Evolutionary conservation across 768 basidiomycete genomes (phyloP).

Genomic region (Collybia mongolica): DNA sequence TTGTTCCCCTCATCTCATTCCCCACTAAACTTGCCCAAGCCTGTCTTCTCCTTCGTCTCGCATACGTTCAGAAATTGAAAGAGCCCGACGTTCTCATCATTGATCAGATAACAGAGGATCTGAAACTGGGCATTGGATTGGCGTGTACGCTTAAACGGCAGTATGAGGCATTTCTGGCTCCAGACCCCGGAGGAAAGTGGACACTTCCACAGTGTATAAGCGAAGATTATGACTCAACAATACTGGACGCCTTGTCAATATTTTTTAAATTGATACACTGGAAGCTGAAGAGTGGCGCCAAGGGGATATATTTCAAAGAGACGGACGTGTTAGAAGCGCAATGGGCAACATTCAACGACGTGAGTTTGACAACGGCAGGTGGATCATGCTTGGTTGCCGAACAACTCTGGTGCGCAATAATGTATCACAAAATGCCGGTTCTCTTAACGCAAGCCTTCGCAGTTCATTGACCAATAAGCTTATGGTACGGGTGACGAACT

Average conservation of each 20-base stretch:
- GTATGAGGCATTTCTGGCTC: slow-evolving; percentile 87
- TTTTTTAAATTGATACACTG: slow-evolving; percentile 95
- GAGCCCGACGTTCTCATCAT: slow-evolving; percentile 90
- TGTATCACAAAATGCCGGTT: neutral
- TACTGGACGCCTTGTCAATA: slow-evolving; percentile 81
- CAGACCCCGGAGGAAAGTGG: slow-evolving; percentile 89
- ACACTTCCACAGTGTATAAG: slow-evolving; percentile 84
- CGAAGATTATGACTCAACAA: slow-evolving; percentile 86
- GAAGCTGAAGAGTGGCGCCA: slow-evolving; percentile 92
- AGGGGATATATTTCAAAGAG: slow-evolving; percentile 95
- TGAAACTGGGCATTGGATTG: slow-evolving; percentile 86
- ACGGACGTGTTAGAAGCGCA: slow-evolving; percentile 97
- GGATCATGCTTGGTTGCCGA: slow-evolving; percentile 93
- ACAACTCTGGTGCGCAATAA: slow-evolving; percentile 77
- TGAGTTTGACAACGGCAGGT: slow-evolving; percentile 82
- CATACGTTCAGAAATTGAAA: slow-evolving; percentile 83
- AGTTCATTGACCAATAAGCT: slow-evolving; percentile 92
- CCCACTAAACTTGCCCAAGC: slow-evolving; percentile 94
- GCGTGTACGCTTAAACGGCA: slow-evolving; percentile 95
- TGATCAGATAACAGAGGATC: slow-evolving; percentile 91
- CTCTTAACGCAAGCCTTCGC: slow-evolving; percentile 2
- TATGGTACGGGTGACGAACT: slow-evolving; percentile 89
- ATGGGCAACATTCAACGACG: slow-evolving; percentile 93
- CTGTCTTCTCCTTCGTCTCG: slow-evolving; percentile 83
- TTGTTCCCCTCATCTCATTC: slow-evolving; percentile 93